Conservation (phyloP, 2,329 filamentous ascomycete genomes). For the Penicillium paneum region DNA sequence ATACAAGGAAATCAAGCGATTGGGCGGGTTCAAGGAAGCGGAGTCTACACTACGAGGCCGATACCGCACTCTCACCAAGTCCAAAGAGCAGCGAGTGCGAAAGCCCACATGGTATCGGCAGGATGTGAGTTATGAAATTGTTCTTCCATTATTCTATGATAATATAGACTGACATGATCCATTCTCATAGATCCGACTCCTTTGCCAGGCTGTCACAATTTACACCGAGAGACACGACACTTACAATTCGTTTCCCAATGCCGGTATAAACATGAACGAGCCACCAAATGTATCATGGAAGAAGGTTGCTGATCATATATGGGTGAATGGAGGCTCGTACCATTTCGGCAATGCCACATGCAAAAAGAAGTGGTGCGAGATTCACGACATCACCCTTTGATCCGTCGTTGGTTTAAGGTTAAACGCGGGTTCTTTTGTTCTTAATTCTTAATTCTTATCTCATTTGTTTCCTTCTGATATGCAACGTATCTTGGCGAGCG, state of each 20-base stretch:
- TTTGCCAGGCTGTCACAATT: slow-evolving; percentile 39
- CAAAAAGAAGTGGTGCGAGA: slow-evolving; percentile 60
- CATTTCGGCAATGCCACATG: slow-evolving; percentile 60
- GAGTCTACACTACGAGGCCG: slow-evolving; percentile 49
- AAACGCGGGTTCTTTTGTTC: neutral
- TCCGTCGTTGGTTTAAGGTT: neutral
- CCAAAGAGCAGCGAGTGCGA: slow-evolving; percentile 44
- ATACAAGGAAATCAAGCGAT: slow-evolving; percentile 48
- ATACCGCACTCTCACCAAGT: slow-evolving; percentile 47
- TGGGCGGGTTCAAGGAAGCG: slow-evolving; percentile 44
- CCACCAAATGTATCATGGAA: slow-evolving; percentile 57
- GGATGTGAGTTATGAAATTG: slow-evolving; percentile 38
- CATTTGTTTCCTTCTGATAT: neutral
- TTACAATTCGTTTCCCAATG: neutral
- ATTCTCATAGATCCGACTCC: slow-evolving; percentile 37
- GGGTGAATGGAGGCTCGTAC: slow-evolving; percentile 53
- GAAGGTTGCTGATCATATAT: slow-evolving; percentile 55
- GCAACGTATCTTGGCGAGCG: neutral
- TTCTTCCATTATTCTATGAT: neutral
- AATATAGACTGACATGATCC: neutral
- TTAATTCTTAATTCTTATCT: neutral
- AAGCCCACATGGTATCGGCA: slow-evolving; percentile 45
- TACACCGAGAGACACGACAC: slow-evolving; percentile 14
- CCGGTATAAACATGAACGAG: slow-evolving; percentile 7
- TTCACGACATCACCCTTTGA: slow-evolving; percentile 30